Conservation (phyloP, 176 grass and related monocot species). For the Pontederia crassipes region DNA sequence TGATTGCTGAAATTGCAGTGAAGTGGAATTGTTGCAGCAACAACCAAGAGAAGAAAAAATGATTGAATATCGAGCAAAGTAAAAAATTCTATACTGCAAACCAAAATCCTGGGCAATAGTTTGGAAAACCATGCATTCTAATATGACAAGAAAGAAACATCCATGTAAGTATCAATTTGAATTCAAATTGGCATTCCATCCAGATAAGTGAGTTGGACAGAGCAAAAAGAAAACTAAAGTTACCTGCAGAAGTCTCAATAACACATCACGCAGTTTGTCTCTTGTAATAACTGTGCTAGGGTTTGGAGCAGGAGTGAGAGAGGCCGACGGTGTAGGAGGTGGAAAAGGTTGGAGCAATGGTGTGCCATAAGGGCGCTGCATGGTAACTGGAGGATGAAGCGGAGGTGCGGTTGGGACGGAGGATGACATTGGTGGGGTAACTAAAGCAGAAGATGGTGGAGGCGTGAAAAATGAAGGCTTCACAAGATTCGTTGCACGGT, state of each 20-base stretch:
- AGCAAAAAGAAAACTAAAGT: neutral
- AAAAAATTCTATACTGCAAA: no score
- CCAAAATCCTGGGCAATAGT: no score
- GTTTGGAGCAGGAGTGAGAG: constrained; percentile 4
- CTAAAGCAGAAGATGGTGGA: neutral
- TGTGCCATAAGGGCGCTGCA: constrained; percentile 17
- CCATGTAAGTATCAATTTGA: neutral
- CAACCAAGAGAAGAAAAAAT: no score
- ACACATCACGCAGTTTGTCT: constrained; percentile 15
- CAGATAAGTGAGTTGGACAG: neutral
- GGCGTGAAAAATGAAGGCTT: constrained; percentile 13
- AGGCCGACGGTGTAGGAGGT: constrained; percentile 8
- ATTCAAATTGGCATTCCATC: neutral
- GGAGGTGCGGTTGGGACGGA: neutral
- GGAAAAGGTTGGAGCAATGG: constrained; percentile 12
- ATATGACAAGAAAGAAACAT: neutral
- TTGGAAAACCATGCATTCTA: neutral
- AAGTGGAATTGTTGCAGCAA: no score
- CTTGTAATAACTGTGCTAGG: constrained; percentile 1
- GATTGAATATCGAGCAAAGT: no score
- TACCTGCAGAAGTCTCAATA: constrained; percentile 15
- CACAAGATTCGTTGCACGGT: constrained; percentile 5
- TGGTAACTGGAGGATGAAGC: constrained; percentile 9
- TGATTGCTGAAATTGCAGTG: no score
- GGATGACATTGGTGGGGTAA: constrained; percentile 1